Evolutionary conservation across 495 filamentous ascomycete genomes (phyloP).

Genomic region (Penicillium odoratum): DNA sequence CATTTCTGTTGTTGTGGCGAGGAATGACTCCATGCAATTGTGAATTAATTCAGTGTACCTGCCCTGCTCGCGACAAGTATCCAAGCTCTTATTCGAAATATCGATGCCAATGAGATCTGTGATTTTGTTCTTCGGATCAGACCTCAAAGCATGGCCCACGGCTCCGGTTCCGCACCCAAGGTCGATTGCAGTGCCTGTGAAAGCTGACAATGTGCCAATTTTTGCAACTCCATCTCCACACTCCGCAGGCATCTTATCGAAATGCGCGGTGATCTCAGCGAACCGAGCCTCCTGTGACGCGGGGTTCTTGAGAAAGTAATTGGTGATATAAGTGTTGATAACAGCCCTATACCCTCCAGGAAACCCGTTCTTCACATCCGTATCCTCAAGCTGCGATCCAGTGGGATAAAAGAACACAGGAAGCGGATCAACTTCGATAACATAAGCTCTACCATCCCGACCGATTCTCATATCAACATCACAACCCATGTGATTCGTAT

Average conservation of each 20-base stretch:
- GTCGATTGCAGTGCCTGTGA: slow-evolving; percentile 9
- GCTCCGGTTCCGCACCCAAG: slow-evolving; percentile 15
- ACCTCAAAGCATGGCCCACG: background rate
- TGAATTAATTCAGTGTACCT: slow-evolving; percentile 4
- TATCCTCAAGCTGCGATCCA: slow-evolving; percentile 12
- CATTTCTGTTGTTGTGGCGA: slow-evolving; percentile 1
- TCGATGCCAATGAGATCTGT: slow-evolving; percentile 7
- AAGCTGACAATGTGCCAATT: background rate
- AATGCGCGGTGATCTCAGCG: background rate
- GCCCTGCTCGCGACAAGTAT: background rate
- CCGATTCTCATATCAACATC: slow-evolving; percentile 20
- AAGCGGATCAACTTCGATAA: slow-evolving; percentile 16
- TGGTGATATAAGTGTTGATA: slow-evolving; percentile 18
- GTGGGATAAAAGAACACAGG: slow-evolving; percentile 14
- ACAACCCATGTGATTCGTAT: slow-evolving; percentile 17
- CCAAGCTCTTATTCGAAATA: slow-evolving; percentile 4
- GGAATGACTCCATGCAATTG: slow-evolving; percentile 10
- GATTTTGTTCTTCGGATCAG: background rate
- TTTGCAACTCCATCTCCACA: background rate
- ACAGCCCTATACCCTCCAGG: slow-evolving; percentile 14
- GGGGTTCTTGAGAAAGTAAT: slow-evolving; percentile 13
- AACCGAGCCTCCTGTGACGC: background rate
- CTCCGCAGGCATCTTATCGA: background rate
- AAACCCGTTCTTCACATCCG: slow-evolving; percentile 8
- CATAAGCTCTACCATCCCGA: slow-evolving; percentile 8